Base-by-base conservation (phyloP, 805 yeast species). In the Brettanomyces anomalus region DNA sequence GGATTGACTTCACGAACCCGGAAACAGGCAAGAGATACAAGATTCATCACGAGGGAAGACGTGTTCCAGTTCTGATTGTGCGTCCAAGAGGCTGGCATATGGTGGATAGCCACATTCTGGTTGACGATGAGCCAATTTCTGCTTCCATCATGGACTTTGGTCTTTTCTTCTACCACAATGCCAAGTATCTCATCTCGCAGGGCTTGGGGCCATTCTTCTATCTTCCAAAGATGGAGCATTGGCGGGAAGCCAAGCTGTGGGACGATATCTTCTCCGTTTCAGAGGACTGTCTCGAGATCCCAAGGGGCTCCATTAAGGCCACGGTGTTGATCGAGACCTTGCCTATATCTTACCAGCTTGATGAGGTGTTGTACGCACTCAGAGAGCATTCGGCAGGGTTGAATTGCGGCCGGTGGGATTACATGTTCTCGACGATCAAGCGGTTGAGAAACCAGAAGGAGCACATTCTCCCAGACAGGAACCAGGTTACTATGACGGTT, bases 61-160 rank as follows among this genome's bases (percentile, higher is more conserved):
- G 79, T 56, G 69, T 81, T 41, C 90, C 90, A 47, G 84, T 88
- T 36, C 66, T 84, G 60, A 81, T 84, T 60, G 88, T 83, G 44
- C 76, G 94, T 68, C 94, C 94, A 57, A 75, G 94, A 68, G 93
- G 94, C 40, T 83, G 90, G 89, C 94, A 84, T 61, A 72, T 84
- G 75, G 78, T 69, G 31, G 94, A 84, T 59, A 72, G 74, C 60
- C 94, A 84, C 57, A 68, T 84, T 39, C 55, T 70, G 40, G 76
- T 83, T 45, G 89, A 81, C 57, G 84, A 80, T 45, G 85, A 80
- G 62, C 87, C 89, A 41, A 77, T 84, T 38, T 71, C 81, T 46
- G 93, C 86, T 24, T 85, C 88, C 31, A 70, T 84, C 46, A 72
- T 84, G 60, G 94, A 84, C 66, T 84, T 84, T 58, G 90, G 87